phyloP scores from a whole-genome alignment of 108 stramenopile species.

The Parmales sp. region DNA sequence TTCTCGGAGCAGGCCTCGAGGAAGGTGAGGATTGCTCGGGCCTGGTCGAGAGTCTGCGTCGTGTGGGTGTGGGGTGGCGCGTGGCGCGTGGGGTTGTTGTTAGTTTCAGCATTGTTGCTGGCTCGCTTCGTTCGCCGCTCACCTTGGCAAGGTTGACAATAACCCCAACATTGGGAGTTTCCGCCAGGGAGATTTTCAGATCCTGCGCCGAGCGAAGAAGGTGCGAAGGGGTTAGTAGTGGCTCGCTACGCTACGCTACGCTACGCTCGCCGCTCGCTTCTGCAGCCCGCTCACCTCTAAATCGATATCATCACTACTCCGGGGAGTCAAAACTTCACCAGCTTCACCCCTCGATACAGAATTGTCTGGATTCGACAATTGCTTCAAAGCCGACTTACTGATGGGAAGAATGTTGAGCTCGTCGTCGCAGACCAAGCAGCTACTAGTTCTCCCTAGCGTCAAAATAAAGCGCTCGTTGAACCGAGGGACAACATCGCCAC shows the following conservation, averaged over 20 bases:
- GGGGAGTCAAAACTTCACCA: constrained; percentile 4
- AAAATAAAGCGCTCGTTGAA: constrained; percentile 99
- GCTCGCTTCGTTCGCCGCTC: no score
- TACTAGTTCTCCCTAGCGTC: constrained; percentile 69
- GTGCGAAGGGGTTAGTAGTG: no score
- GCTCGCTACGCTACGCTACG: no score
- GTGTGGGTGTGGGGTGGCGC: no score
- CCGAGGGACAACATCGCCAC: constrained; percentile 76
- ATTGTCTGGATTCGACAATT: constrained; percentile 25
- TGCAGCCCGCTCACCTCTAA: constrained; percentile 44
- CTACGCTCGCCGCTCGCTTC: constrained; percentile 41
- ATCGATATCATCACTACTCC: constrained; percentile 24
- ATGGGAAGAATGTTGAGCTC: constrained; percentile 96
- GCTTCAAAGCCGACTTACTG: constrained; percentile 42
- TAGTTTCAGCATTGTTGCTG: no score
- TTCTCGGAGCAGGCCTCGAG: constrained; percentile 86
- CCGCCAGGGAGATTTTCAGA: constrained; percentile 75
- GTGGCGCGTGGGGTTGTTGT: no score
- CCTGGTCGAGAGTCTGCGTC: constrained; percentile 96
- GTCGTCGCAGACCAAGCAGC: constrained; percentile 93
- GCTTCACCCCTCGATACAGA: constrained; percentile 4
- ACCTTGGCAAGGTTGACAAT: constrained; percentile 80
- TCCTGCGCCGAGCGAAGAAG: constrained; percentile 65
- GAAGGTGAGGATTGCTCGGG: constrained; percentile 79
- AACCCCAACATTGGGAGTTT: constrained; percentile 84